Percentiles rank a stretch among this genome's conserved stretches.
These are phyloP conservation scores for Eragrostis curvula DNA, from an alignment of 176 grass and related monocot genomes.

Conservation along the genomic window DNA sequence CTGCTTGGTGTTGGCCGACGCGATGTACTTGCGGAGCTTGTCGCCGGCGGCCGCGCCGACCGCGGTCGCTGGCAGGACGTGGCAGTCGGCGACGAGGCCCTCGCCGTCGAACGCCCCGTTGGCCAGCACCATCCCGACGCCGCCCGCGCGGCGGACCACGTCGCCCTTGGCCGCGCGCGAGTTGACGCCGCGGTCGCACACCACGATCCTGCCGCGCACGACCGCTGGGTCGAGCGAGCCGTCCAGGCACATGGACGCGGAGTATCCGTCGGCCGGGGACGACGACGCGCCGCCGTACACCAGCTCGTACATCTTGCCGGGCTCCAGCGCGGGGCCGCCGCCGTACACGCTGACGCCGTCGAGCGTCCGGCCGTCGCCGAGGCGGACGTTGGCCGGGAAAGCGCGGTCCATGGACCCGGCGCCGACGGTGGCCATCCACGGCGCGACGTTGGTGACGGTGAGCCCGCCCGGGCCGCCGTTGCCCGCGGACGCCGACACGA, in stretches of 20 bases:
- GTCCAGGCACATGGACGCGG: constrained; percentile 85
- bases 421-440: constrained; percentile 88
- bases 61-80: constrained; percentile 80
- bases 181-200: constrained; percentile 94
- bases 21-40: constrained; percentile 76
- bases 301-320: constrained; percentile 69
- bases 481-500: constrained; percentile 84
- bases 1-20: constrained; percentile 47
- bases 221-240: constrained; percentile 68
- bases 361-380: constrained; percentile 70
- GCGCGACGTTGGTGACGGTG: constrained; percentile 89
- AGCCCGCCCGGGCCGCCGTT: constrained; percentile 90
- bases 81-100: constrained; percentile 90
- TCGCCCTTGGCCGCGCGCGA: constrained; percentile 80
- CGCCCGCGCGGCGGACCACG: constrained; percentile 75
- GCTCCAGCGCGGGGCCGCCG: constrained; percentile 61
- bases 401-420: constrained; percentile 94
- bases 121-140: constrained; percentile 83
- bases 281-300: constrained; percentile 59
- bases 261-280: constrained; percentile 64
- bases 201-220: constrained; percentile 75
- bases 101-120: constrained; percentile 94
- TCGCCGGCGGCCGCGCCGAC: constrained; percentile 70
- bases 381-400: constrained; percentile 84
- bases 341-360: constrained; percentile 88